Evolutionary conservation across 805 yeast species (phyloP), one percentile per base, ranked within the genome.

Genomic region (Cyberlindnera samutprakarnensis): DNA sequence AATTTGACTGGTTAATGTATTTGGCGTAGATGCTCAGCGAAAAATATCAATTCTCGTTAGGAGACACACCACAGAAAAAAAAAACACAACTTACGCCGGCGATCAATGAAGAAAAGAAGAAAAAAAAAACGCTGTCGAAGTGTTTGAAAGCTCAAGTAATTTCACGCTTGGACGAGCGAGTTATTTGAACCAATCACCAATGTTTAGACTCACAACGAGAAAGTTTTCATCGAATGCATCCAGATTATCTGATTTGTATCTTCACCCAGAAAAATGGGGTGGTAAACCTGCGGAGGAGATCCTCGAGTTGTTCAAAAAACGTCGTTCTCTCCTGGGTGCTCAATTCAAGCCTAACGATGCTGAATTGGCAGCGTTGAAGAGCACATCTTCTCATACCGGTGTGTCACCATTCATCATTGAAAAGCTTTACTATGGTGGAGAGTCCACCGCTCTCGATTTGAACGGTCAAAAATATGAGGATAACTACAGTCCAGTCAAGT

Each of bases 211-310:
- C 26, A 32, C 33, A 11, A 33, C 28, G 23, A 45, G 49, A 39
- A 34, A 35, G 15, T 47, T 47, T 28, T 31, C 42, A 7, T 25
- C 37, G 4, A 25, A 44, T 3, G 28, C 36, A 2, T 31, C 33
- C 10, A 36, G 34, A 14, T 35, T 39, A 10, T 28, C 41, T n/a
- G 41, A 32, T 20, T 35, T 39, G 11, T 37, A 20, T 25, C 23
- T 30, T 16, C 37, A 36, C 23, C 94, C 94, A 4, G 72, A 72
- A 35, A 66, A 70, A 32, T 82, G 94, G 94, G 61, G 64, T 31
- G 82, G 78, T 1, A 62, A 79, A 36, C 78, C 84, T 11, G 70
- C 82, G 12, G 73, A 75, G 35, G 64, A 68, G 39, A 72, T 82
- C 29, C 64, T 79, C 38, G 70, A 70, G 37, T 62, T 82, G 38